Base-by-base conservation (phyloP, 352 stramenopile species). In the Globisporangium barbulae region DNA sequence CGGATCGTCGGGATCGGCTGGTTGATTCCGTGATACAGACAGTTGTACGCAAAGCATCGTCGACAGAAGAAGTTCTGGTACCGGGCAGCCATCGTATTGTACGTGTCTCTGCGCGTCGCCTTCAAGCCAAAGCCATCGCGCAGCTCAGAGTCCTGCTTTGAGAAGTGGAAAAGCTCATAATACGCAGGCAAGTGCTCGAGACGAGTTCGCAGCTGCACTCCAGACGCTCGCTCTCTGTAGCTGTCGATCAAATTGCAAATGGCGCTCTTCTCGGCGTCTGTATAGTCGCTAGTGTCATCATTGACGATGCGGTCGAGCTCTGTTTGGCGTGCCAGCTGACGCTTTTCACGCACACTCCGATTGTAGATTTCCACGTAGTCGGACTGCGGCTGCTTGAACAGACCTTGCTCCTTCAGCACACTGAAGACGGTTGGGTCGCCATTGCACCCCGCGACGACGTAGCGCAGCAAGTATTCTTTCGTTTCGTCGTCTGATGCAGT, bases 1-100 rank as follows among this genome's bases (percentile, higher is more conserved):
- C 83, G 81, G 47, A 78, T 65, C 25, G 67, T 47, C 8, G 81
- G 68, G 28, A 72, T 42, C 10, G 83, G 81, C 58, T 91, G 81
- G 8, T 80, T 63, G 47, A 76, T 66, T 17, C 83, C 84, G 64
- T 94, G 86, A 33, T 88, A 75, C 62, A 80, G 68, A 62, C 86
- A 94, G 59, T 85, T 91, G 73, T 90, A 94, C 42, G 63, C 48
- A 55, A 76, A 89, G 68, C 86, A 94, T n/a, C 76, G 80, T 7
- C 84, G 80, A 49, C 86, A 94, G 45, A 93, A 92, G 33, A 90
- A 77, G 22, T 78, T 64, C 42, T 75, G 75, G 41, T 88, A 90
- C 30, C 70, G 74, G 0, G 49, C 48, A 2, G 73, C 70, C 61
- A 88, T 30, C 7, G 72, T 65, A 21, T 61, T 64, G 30, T 52